phyloP scores from a whole-genome alignment of 2,329 filamentous ascomycete genomes.

The Cercospora sojina region DNA sequence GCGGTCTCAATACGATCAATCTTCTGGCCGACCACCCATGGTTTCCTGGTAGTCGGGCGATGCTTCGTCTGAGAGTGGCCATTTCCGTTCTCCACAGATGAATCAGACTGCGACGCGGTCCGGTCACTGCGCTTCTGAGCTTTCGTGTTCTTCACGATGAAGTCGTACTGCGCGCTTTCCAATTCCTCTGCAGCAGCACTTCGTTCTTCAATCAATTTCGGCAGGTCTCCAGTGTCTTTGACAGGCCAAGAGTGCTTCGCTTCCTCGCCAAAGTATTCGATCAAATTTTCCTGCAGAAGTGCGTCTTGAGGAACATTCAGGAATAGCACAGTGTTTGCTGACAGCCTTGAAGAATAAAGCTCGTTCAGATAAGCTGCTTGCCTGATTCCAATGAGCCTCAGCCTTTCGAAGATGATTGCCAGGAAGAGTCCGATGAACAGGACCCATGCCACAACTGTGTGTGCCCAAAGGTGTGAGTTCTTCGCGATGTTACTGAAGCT shows the following conservation, averaged over 20 bases:
- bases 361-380: slow-evolving; percentile 50
- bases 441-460: slow-evolving; percentile 45
- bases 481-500: slow-evolving; percentile 44
- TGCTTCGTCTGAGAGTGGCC: slow-evolving; percentile 38
- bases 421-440: slow-evolving; percentile 44
- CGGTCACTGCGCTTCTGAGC: slow-evolving; percentile 10
- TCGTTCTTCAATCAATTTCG: slow-evolving; percentile 46
- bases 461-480: slow-evolving; percentile 46
- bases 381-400: slow-evolving; percentile 50
- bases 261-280: slow-evolving; percentile 42
- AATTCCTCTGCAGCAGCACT: slow-evolving; percentile 46
- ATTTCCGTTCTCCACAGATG: slow-evolving; percentile 24
- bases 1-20: slow-evolving; percentile 92
- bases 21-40: slow-evolving; percentile 71
- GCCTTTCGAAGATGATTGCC: slow-evolving; percentile 47
- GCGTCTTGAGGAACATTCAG: slow-evolving; percentile 45
- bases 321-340: slow-evolving; percentile 50
- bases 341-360: slow-evolving; percentile 46
- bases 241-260: slow-evolving; percentile 46
- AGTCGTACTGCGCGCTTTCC: slow-evolving; percentile 47
- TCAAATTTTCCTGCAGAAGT: slow-evolving; percentile 32
- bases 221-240: slow-evolving; percentile 47
- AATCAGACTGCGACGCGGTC: not conserved
- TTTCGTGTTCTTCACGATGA: slow-evolving; percentile 41
- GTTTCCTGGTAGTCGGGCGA: slow-evolving; percentile 66